Base-by-base conservation (phyloP, 441 rosid genomes). In the California macrophylla region DNA sequence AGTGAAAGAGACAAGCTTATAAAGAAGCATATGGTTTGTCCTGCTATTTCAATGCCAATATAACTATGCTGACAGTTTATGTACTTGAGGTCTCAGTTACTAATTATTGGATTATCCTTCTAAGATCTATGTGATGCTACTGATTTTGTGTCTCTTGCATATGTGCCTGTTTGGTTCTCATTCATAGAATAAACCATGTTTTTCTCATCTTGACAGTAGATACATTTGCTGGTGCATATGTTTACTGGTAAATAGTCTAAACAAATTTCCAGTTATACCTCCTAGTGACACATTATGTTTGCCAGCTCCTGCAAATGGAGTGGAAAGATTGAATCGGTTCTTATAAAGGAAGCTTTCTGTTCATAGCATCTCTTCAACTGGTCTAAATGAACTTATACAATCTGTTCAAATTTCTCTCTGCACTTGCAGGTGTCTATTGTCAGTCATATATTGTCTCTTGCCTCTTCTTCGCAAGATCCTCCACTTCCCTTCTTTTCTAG, bases 1-100 rank as follows among this genome's bases (percentile, higher is more conserved):
- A 76, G 62, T 79, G 95, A 90, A 81, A 85, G 99, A 80, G 99
- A 95, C 81, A 73, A 84, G 70, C 88, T 95, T 54, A 90, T 95
- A 68, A 95, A 89, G 82, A 85, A 76, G 74, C 87, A 90, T 70
- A 87, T 95, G 99, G 99, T 95, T 67, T 73, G 88, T 50, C 29
- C 65, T 68, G 64, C 2, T 70, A 52, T 76, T 73, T 71, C 54
- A 70, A 24, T 24, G 12, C 64, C n/a, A 15, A 60, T 25, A 24
- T 13, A 60, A 25, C n/a, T 25, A 24, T 60, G 64, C 24, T 23
- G 32, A 3, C 24, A 47, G 6, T 26, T 25, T 60, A 26, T 24
- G n/a, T 60, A 32, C 29, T 24, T 25, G 13, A 24, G 32, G 15
- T 45, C 54, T 45, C 54, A n/a, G 54, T 45, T 15, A 45, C n/a